Evolutionary conservation across 2,329 filamentous ascomycete genomes (phyloP), one percentile per base, ranked within the genome.

Genomic region (Pseudogymnoascus sp.): DNA sequence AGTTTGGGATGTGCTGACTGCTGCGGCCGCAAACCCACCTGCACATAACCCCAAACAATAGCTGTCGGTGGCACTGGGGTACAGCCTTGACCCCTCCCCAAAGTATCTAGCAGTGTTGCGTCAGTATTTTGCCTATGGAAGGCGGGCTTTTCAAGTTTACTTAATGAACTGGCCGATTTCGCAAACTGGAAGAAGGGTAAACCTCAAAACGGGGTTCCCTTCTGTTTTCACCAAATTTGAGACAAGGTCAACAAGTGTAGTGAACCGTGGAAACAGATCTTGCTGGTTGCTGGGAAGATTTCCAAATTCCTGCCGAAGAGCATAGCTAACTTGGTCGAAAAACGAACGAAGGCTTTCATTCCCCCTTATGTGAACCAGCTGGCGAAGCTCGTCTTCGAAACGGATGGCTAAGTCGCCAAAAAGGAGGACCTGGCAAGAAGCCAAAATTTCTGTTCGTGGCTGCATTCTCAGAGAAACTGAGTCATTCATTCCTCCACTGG

Each of bases 11-110:
- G 63, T 68, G 40, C 67, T 66, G 23, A 72, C 64, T 3, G 70
- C 69, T 1, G 68, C 70, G 4, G 71, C 69, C 16, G 71, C 67
- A 31, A 72, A 58, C 2, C 66, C 63, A 28, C 71, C 71, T 1
- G 69, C 71, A 61, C 70, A 71, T n/a, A 72, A 61, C 33, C 70
- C 70, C 9, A 55, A 18, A 33, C 31, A 55, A n/a, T 55, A 55
- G 28, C 49, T 55, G 5, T 55, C 49, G 9, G n/a, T 35, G 28
- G 49, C 49, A 33, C 49, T 55, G 16, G 49, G 49, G 11, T 55
- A 55, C 28, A 16, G 25, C 49, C 49, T 18, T 55, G 49, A 35
- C 5, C 49, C 49, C 6, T 35, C 49, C 2, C 49, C 49, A 55
- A 33, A 55, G 28, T 55, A 55, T 33, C 49, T 55, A 5, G 5